Percentiles rank a stretch among this genome's conserved stretches.
Conservation (phyloP, 2,329 filamentous ascomycete genomes). For the Cryphonectria parasitica region DNA sequence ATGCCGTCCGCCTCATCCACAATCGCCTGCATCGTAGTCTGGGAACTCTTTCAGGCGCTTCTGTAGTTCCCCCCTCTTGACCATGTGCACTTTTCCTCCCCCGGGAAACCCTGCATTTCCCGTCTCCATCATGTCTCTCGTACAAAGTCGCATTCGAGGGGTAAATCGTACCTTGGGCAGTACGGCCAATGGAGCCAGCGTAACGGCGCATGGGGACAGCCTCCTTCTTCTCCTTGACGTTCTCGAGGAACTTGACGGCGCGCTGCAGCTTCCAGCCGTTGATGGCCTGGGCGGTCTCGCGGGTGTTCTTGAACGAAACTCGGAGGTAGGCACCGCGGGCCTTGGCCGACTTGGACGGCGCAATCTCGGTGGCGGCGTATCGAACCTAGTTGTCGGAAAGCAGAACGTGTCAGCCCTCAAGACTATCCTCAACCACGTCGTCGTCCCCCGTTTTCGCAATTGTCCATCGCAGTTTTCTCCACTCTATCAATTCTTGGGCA, state of each 20-base stretch:
- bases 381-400: slow-evolving; percentile 67
- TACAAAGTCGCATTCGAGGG: not conserved
- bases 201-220: slow-evolving; percentile 98
- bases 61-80: not conserved
- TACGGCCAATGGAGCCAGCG: slow-evolving; percentile 92
- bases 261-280: slow-evolving; percentile 98
- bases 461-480: slow-evolving; percentile 18
- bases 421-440: slow-evolving; percentile 6
- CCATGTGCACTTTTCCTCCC: not conserved
- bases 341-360: slow-evolving; percentile 91
- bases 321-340: slow-evolving; percentile 98
- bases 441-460: not conserved
- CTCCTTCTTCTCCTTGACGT: slow-evolving; percentile 96
- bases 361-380: slow-evolving; percentile 91
- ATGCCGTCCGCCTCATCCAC: not conserved
- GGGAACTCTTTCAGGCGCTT: not conserved
- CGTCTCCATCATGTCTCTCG: no score
- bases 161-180: slow-evolving; percentile 86
- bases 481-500: slow-evolving; percentile 16
- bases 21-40: not conserved
- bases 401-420: slow-evolving; percentile 23
- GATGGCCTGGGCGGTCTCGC: slow-evolving; percentile 98
- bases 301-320: slow-evolving; percentile 99
- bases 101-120: not conserved
- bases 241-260: slow-evolving; percentile 95